A percentile compares a stretch with the other conserved stretches of the same genome.
phyloP scores from a whole-genome alignment of 2,329 filamentous ascomycete species.

The Talaromyces sp. region DNA sequence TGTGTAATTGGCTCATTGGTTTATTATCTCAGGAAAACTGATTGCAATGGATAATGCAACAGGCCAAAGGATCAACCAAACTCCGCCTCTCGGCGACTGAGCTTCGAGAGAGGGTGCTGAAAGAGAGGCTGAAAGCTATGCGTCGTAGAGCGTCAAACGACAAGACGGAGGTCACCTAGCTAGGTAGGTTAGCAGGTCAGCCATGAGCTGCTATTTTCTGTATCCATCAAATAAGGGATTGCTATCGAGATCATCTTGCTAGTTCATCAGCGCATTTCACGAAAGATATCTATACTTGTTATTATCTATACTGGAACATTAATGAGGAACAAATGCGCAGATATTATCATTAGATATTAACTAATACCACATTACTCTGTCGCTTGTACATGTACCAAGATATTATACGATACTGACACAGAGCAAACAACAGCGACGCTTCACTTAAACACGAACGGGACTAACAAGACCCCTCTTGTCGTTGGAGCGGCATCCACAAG shows the following conservation, averaged over 20 bases:
- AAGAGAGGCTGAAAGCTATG: conserved; percentile 36
- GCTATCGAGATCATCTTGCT: not conserved
- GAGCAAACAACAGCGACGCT: not conserved
- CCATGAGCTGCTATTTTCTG: not conserved
- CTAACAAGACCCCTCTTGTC: not conserved
- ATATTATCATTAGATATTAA: conserved; percentile 5
- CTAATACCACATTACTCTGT: conserved; percentile 5
- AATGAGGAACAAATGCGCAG: not conserved
- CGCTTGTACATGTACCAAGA: not conserved
- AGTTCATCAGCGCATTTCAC: not conserved
- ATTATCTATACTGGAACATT: not conserved
- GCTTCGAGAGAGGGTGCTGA: conserved; percentile 36
- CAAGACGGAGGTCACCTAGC: conserved; percentile 2
- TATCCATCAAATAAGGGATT: not conserved
- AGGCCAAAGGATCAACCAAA: conserved; percentile 20
- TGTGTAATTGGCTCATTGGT: conserved; percentile 17
- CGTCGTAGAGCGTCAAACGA: conserved; percentile 26
- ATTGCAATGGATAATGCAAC: conserved; percentile 16
- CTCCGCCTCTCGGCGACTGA: conserved; percentile 31
- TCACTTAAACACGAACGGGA: not conserved
- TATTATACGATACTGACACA: not conserved
- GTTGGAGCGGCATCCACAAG: conserved; percentile 10
- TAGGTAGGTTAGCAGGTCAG: conserved; percentile 11
- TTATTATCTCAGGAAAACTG: conserved; percentile 20
- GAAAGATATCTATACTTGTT: not conserved